phyloP scores from a whole-genome alignment of 176 grass and related monocot genomes.

The Poa pratensis region DNA sequence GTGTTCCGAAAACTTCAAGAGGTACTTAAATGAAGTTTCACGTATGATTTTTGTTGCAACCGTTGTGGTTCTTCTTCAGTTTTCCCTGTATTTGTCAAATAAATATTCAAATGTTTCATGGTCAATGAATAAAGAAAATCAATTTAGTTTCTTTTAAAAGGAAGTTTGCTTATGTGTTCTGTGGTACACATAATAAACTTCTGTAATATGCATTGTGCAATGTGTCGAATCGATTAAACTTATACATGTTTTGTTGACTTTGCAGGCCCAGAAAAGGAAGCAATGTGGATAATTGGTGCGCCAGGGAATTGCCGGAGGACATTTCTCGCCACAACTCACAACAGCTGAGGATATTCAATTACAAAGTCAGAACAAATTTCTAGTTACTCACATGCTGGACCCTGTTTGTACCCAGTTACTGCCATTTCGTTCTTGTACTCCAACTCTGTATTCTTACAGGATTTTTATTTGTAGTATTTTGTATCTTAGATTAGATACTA shows the following conservation, averaged over 20 bases:
- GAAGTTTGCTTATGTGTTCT: background rate
- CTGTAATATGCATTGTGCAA: background rate
- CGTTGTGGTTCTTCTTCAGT: background rate
- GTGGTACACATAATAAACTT: background rate
- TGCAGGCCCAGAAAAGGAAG: slow-evolving; percentile 75
- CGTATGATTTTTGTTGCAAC: background rate
- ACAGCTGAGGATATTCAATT: background rate
- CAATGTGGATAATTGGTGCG: slow-evolving; percentile 47
- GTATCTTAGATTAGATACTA: no score
- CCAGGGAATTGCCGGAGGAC: background rate
- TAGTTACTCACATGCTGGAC: background rate
- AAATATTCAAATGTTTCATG: background rate
- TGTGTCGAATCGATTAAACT: slow-evolving; percentile 7
- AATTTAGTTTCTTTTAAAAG: background rate
- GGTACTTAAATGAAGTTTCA: slow-evolving; percentile 43
- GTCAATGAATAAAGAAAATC: no score
- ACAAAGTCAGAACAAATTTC: slow-evolving; percentile 2
- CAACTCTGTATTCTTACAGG: background rate
- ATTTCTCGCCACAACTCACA: background rate
- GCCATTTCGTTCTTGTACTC: slow-evolving; percentile 14
- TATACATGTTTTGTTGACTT: background rate
- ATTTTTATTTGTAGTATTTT: no score
- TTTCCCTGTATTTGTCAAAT: background rate
- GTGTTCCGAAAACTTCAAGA: slow-evolving; percentile 90
- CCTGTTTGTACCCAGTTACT: background rate